Evolutionary conservation across 2,329 filamentous ascomycete genomes (phyloP).

Genomic region (Cladosporium sp.): DNA sequence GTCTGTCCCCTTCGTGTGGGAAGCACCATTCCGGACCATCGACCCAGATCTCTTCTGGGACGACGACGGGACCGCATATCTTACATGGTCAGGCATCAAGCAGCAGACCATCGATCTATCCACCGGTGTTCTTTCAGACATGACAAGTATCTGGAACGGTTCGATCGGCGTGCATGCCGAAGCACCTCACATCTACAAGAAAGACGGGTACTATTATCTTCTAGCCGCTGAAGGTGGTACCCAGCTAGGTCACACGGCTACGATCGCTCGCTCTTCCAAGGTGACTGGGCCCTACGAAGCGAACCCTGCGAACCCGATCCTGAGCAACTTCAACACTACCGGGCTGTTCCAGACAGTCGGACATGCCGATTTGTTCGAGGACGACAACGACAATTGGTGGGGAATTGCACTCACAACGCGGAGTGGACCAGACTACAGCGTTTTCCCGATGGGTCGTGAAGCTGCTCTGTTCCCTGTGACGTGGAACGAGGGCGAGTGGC

Average conservation of each 20-base stretch:
- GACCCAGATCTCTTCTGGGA: conserved; percentile 51
- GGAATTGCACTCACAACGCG: conserved; percentile 49
- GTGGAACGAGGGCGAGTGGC: conserved; percentile 48
- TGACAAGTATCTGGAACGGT: conserved; percentile 38
- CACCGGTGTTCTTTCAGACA: conserved; percentile 32
- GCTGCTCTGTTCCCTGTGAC: conserved; percentile 51
- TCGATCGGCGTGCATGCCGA: conserved; percentile 37
- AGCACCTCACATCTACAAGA: conserved; percentile 42
- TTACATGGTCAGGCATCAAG: conserved; percentile 39
- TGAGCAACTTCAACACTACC: conserved; percentile 30
- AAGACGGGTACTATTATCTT: conserved; percentile 40
- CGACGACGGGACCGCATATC: conserved; percentile 55
- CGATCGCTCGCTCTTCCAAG: conserved; percentile 40
- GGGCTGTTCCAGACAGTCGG: conserved; percentile 53
- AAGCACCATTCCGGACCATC: conserved; percentile 25
- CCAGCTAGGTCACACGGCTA: conserved; percentile 41
- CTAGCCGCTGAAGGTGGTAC: conserved; percentile 43
- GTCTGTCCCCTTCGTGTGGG: conserved; percentile 52
- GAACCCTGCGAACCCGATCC: conserved; percentile 29
- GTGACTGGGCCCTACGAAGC: conserved; percentile 36
- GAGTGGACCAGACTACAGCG: conserved; percentile 41
- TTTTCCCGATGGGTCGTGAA: conserved; percentile 56
- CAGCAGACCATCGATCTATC: conserved; percentile 36
- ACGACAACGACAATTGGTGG: conserved; percentile 55
- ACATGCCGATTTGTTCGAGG: conserved; percentile 59